Base-by-base conservation (phyloP, 257 asterid species). In the Ophiorrhiza pumila region DNA sequence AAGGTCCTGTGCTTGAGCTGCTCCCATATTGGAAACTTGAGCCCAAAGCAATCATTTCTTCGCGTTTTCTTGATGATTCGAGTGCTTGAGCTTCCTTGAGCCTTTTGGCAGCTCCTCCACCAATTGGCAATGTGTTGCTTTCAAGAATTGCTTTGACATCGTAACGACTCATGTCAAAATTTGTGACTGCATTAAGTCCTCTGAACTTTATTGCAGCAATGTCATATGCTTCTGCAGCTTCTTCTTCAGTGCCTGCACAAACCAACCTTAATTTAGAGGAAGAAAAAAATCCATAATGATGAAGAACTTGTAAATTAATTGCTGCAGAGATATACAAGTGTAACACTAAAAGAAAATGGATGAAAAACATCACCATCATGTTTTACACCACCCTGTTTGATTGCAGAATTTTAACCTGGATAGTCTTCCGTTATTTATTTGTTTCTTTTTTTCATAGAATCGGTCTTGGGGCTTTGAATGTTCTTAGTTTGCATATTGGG, bases 171-270 rank as follows among this genome's bases (percentile, higher is more conserved):
- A 93, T 93, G 79, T 93, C 98, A 41, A 93, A 93, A 73, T 93
- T 93, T 1, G 97, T 93, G 0, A 93, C 97, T 0, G 98, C 98
- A 45, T 71, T 91, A 0, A 91, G 91, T 4, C 97, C 97, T 42
- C 97, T 71, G 87, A 92, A 92, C 65, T 92, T 92, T 68, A 92
- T 87, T 8, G 97, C 97, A 4, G 98, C 98, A 0, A 93, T 81
- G 79, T 93, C 98, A 65, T 93, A 93, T 7, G 98, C 98, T 72
- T 93, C 98, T 2, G 98, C 98, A 0, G 98, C 98, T 86, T 93
- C 98, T 61, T 90, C 98, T 72, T 91, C 97, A 0, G 96, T 93
- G 79, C 94, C 97, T 93, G 77, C 43, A 49, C 34, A 42, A 22
- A 57, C 50, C n/a, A 39, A 27, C 29, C 1, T 52, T 8, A 52